A percentile compares a stretch with the other conserved stretches of the same genome.
These are phyloP conservation scores for Sphagnum fallax DNA, from an alignment of 228 moss, liverwort and hornwort species.

Conservation along the genomic window DNA sequence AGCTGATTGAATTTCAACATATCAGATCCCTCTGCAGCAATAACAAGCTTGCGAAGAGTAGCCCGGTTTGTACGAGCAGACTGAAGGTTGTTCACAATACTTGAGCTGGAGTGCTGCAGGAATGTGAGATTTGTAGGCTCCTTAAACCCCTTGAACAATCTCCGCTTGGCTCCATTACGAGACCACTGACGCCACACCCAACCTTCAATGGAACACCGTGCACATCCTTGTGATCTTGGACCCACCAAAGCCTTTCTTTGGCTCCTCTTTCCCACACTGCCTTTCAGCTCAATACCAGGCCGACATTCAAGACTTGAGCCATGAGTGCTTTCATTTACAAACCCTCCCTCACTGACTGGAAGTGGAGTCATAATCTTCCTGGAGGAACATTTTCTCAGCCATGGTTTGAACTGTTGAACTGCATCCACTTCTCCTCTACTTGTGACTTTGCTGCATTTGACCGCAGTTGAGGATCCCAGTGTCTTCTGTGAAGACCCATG, in stretches of 20 bases:
- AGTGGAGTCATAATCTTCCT: too few species aligned
- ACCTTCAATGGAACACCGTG: constrained; percentile 35
- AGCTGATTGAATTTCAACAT: constrained; percentile 79
- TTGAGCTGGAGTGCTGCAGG: constrained; percentile 10
- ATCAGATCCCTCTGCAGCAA: constrained; percentile 65
- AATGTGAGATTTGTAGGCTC: neutral
- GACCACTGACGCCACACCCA: constrained; percentile 38
- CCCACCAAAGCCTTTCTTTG: neutral
- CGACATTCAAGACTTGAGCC: neutral
- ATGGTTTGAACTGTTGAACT: neutral
- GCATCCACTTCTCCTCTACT: neutral
- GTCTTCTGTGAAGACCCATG: constrained; percentile 11
- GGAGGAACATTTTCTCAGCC: too few species aligned
- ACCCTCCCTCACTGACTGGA: neutral
- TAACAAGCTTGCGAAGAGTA: constrained; percentile 66
- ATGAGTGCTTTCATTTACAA: neutral
- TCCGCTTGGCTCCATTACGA: constrained; percentile 25
- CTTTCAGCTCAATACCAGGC: constrained; percentile 3
- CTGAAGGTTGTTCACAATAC: constrained; percentile 19
- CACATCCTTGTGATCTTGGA: constrained; percentile 23
- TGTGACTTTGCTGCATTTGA: neutral
- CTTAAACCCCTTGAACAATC: constrained; percentile 6
- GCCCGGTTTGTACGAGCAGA: constrained; percentile 89
- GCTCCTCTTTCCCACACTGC: constrained; percentile 7
- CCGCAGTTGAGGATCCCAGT: constrained; percentile 10